phyloP scores from a whole-genome alignment of 345 rosid species.

The Eucalyptus pauciflora region DNA sequence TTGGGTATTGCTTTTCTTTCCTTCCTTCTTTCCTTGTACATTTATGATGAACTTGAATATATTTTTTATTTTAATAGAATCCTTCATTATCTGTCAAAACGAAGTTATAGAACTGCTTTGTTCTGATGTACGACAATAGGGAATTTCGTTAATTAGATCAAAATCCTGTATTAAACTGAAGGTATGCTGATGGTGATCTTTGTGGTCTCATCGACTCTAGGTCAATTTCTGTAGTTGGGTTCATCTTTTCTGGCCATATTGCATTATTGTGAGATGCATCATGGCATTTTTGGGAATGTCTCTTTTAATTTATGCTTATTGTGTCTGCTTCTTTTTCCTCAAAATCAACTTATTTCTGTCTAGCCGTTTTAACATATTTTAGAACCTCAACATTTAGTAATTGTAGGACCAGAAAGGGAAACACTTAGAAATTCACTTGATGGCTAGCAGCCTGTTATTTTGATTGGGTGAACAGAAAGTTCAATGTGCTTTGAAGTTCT shows the following conservation, averaged over 20 bases:
- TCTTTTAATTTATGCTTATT: not conserved
- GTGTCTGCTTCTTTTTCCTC: not conserved
- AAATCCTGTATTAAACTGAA: not conserved
- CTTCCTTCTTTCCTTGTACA: not conserved
- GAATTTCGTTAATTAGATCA: not conserved
- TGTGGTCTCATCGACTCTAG: not conserved
- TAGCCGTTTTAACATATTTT: not conserved
- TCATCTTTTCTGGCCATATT: not conserved
- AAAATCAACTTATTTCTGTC: not conserved
- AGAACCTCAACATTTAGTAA: not conserved
- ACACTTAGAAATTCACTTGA: not conserved
- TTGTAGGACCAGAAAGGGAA: not conserved
- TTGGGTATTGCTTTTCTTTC: not conserved
- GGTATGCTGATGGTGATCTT: not conserved
- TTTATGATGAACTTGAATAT: not conserved
- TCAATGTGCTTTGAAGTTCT: not conserved
- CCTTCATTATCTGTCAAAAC: not conserved
- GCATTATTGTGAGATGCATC: not conserved
- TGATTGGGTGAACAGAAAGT: not conserved
- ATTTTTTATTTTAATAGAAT: not conserved
- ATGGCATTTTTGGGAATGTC: not conserved
- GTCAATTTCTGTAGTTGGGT: not conserved
- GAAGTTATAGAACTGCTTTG: not conserved
- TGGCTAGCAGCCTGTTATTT: not conserved
- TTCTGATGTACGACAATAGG: constrained; percentile 18